These are phyloP conservation scores for Hypoxylon sp. DNA, from an alignment of 2,329 filamentous ascomycete species.

Conservation along the genomic window DNA sequence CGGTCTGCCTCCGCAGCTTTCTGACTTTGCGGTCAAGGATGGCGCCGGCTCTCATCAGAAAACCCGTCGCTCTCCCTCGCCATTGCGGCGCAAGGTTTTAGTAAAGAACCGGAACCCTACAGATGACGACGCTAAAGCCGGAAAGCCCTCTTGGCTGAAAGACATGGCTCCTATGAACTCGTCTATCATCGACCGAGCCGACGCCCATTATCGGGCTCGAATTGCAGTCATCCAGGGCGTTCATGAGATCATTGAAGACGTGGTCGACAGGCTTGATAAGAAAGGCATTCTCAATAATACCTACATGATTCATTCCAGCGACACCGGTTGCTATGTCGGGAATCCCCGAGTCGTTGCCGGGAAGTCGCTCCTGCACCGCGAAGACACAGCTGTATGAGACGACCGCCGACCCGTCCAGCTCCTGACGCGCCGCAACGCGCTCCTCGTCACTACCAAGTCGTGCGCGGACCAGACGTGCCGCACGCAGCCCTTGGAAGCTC, in stretches of 20 bases:
- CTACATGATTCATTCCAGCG: conserved; percentile 30
- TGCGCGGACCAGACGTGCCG: conserved; percentile 44
- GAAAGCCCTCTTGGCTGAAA: conserved; percentile 13
- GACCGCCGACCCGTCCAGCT: conserved; percentile 23
- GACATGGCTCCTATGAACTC: conserved; percentile 1
- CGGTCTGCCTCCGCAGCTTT: conserved; percentile 13
- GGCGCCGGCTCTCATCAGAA: conserved; percentile 46
- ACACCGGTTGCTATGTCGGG: conserved; percentile 50
- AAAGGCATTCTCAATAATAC: conserved; percentile 24
- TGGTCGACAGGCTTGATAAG: conserved; percentile 8
- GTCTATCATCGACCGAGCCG: neutral
- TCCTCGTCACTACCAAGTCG: conserved; percentile 47
- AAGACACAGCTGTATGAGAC: conserved; percentile 53
- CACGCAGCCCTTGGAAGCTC: conserved; percentile 42
- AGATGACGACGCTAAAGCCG: conserved; percentile 2
- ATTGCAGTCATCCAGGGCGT: conserved; percentile 21
- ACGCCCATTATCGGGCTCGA: conserved; percentile 1
- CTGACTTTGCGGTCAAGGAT: conserved; percentile 48
- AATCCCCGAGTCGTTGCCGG: conserved; percentile 46
- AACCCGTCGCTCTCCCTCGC: no score
- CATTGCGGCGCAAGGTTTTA: no score
- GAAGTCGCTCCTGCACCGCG: conserved; percentile 47
- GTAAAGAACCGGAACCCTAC: conserved; percentile 13
- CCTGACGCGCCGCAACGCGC: conserved; percentile 42
- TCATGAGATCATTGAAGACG: conserved; percentile 30